Percentiles rank a stretch among this genome's conserved stretches.
Conservation (phyloP, 495 filamentous ascomycete species). For the Neurospora sp. region DNA sequence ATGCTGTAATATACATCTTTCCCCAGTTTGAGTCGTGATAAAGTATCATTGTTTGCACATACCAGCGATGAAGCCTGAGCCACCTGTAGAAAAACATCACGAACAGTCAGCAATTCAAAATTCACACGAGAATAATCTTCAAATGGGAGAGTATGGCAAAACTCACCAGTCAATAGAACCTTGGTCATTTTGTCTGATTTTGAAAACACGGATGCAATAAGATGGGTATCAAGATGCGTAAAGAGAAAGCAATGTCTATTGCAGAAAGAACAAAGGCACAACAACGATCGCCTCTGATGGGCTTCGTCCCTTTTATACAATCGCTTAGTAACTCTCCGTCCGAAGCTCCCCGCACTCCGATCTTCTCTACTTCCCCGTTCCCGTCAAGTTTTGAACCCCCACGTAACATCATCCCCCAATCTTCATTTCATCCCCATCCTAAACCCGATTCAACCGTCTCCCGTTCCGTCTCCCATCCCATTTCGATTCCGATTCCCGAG, state of each 20-base stretch:
- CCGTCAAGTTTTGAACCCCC: not conserved
- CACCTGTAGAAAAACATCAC: constrained; percentile 17
- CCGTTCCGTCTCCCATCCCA: not conserved
- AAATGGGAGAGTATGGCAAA: not conserved
- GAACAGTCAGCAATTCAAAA: not conserved
- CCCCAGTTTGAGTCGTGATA: not conserved
- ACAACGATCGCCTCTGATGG: not conserved
- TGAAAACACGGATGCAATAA: not conserved
- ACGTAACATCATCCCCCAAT: not conserved
- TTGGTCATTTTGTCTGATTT: constrained; percentile 39
- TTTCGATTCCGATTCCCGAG: not conserved
- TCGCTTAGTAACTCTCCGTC: too few species aligned
- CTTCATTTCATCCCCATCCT: not conserved
- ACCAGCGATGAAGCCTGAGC: constrained; percentile 43
- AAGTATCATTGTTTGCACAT: constrained; percentile 4
- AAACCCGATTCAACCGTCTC: not conserved
- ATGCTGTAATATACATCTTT: not conserved
- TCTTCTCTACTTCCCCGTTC: too few species aligned
- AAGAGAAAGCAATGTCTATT: not conserved
- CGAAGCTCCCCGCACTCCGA: not conserved
- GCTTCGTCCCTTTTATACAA: too few species aligned
- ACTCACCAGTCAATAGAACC: constrained; percentile 47
- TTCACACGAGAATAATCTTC: not conserved
- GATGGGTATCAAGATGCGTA: not conserved
- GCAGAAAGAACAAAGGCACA: not conserved